Evolutionary conservation across 208 protist species (phyloP).

Genomic region (Borovskyia barvae): DNA sequence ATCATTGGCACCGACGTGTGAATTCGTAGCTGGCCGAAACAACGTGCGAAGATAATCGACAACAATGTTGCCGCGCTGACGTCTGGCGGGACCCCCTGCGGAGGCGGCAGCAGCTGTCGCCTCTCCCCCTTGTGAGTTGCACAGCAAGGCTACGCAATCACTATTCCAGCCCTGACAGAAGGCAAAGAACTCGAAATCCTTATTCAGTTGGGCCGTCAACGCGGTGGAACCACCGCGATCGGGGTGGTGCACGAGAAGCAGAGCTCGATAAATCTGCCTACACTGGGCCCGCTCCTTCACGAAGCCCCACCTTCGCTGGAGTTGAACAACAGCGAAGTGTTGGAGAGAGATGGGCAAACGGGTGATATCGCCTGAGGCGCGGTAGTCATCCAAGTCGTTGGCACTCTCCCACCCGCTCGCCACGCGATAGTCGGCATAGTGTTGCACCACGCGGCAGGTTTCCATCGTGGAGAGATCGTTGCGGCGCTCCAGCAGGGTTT

Average conservation of each 20-base stretch:
- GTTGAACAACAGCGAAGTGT: conserved; percentile 76
- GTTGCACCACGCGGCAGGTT: conserved; percentile 63
- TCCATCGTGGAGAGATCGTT: conserved; percentile 66
- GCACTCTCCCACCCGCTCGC: conserved; percentile 69
- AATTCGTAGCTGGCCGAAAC: conserved; percentile 61
- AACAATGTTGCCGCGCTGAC: conserved; percentile 43
- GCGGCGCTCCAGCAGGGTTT: conserved; percentile 47
- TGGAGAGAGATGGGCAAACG: conserved; percentile 74
- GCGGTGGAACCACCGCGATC: conserved; percentile 58
- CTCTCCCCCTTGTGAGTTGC: conserved; percentile 4
- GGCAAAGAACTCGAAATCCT: conserved; percentile 74
- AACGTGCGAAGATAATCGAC: conserved; percentile 64
- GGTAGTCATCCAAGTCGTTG: conserved; percentile 67
- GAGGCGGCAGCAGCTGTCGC: conserved; percentile 7
- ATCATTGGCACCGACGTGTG: conserved; percentile 52
- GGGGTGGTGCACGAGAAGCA: conserved; percentile 73
- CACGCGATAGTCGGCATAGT: conserved; percentile 80
- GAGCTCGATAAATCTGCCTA: conserved; percentile 54
- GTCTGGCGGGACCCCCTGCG: conserved; percentile 10
- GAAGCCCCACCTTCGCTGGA: conserved; percentile 78
- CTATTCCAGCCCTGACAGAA: conserved; percentile 67
- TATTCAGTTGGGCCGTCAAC: conserved; percentile 62
- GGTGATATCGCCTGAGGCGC: conserved; percentile 49
- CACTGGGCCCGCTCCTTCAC: conserved; percentile 56
- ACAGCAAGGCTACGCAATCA: conserved; percentile 39